Percentiles rank a stretch among this genome's conserved stretches.
Conservation (phyloP, 441 rosid genomes). For the Croton setiger region DNA sequence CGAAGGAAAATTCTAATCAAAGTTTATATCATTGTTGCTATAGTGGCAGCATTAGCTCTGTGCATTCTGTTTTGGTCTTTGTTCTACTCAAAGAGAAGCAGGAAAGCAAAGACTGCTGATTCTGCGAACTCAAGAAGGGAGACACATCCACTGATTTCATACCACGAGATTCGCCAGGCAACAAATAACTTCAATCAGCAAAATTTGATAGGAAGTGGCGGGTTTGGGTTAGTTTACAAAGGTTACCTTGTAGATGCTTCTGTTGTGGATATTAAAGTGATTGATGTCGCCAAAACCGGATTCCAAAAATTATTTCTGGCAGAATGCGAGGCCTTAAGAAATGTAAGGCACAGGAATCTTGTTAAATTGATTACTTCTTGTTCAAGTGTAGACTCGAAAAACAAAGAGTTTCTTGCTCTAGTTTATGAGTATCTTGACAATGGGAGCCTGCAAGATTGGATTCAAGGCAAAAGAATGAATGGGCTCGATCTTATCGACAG, state of each 20-base stretch:
- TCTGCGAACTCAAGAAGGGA: conserved; percentile 17
- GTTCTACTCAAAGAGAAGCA: conserved; percentile 23
- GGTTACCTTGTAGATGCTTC: conserved; percentile 25
- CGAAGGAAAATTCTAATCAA: conserved; percentile 17
- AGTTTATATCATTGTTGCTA: conserved; percentile 17
- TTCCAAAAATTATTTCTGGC: conserved; percentile 44
- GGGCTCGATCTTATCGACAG: conserved; percentile 39
- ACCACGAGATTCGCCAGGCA: conserved; percentile 38
- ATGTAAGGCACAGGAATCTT: conserved; percentile 49
- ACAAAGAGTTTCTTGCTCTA: conserved; percentile 45
- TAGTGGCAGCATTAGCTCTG: conserved; percentile 12
- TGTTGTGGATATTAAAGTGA: conserved; percentile 37
- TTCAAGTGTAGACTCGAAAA: conserved; percentile 42
- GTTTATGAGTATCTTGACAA: conserved; percentile 45
- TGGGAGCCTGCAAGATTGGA: conserved; percentile 52
- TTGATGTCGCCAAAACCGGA: conserved; percentile 29
- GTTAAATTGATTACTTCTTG: conserved; percentile 55
- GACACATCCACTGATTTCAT: conserved; percentile 37
- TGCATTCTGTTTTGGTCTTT: conserved; percentile 19
- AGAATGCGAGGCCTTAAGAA: conserved; percentile 50
- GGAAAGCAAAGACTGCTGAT: neutral
- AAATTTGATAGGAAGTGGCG: conserved; percentile 47
- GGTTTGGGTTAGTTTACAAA: conserved; percentile 48
- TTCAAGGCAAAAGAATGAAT: conserved; percentile 30
- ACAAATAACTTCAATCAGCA: conserved; percentile 30